Conservation (phyloP, 352 stramenopile species). For the Thalassiosira mediterranea region DNA sequence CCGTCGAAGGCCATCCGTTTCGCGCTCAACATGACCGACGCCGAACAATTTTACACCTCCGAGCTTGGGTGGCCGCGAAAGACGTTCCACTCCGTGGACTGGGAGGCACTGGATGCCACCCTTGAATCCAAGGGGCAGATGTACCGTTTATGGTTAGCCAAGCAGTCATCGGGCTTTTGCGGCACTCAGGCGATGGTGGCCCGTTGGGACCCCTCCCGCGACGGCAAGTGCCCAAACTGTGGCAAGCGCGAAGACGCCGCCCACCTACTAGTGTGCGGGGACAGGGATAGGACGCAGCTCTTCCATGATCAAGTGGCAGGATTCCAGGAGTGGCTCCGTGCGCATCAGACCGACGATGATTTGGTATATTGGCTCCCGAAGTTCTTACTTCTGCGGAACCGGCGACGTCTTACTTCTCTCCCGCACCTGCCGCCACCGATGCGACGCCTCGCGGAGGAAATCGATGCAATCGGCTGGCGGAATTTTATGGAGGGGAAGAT, state of each 20-base stretch:
- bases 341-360: conserved; percentile 1
- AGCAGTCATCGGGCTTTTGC: conserved; percentile 15
- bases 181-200: not conserved
- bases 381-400: conserved; percentile 5
- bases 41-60: not conserved
- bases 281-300: not conserved
- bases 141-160: conserved; percentile 26
- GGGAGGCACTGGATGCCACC: not conserved
- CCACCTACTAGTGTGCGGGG: conserved; percentile 9
- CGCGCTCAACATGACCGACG: not conserved
- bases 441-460: not conserved
- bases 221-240: conserved; percentile 34
- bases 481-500: conserved; percentile 15
- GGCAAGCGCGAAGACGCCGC: not conserved
- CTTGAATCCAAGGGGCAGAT: conserved; percentile 15
- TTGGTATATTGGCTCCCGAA: conserved; percentile 5
- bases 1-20: not conserved
- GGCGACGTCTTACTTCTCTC: not conserved
- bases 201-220: not conserved
- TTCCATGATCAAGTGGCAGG: not conserved
- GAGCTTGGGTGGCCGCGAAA: not conserved
- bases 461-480: conserved; percentile 10
- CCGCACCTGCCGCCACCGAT: not conserved
- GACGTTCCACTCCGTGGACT: conserved; percentile 16
- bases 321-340: conserved; percentile 1